Evolutionary conservation across 805 yeast genomes (phyloP).

Genomic region (Candida silvicultrix): DNA sequence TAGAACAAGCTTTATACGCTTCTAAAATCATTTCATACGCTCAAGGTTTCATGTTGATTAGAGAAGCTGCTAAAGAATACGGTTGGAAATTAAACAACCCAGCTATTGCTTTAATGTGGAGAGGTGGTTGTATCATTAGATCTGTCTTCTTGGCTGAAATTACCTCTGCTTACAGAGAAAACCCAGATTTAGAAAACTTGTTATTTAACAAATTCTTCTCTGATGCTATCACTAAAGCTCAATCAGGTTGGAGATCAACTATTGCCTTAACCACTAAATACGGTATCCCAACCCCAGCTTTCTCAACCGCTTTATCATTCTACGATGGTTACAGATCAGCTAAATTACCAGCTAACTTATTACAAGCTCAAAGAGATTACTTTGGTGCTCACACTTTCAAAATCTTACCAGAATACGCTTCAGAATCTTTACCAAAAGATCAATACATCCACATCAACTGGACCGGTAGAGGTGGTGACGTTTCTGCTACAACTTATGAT

Average conservation of each 20-base stretch:
- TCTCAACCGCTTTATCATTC: slow-evolving; percentile 93
- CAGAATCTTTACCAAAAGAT: slow-evolving; percentile 69
- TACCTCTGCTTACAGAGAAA: slow-evolving; percentile 90
- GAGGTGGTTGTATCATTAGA: slow-evolving; percentile 99
- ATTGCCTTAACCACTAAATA: slow-evolving; percentile 68
- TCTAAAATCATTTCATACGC: slow-evolving; percentile 98
- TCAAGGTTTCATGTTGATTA: slow-evolving; percentile 98
- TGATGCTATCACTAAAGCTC: slow-evolving; percentile 88
- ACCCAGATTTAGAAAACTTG: slow-evolving; percentile 92
- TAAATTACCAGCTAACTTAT: slow-evolving; percentile 91
- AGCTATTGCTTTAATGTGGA: slow-evolving; percentile 98
- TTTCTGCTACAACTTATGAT: slow-evolving; percentile 89
- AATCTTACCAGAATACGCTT: slow-evolving; percentile 83
- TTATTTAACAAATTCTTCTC: slow-evolving; percentile 93
- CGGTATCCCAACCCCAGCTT: slow-evolving; percentile 98
- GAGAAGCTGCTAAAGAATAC: slow-evolving; percentile 96
- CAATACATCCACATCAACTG: slow-evolving; percentile 93
- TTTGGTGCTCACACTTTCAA: slow-evolving; percentile 99
- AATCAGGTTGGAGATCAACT: slow-evolving; percentile 90
- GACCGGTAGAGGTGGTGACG: slow-evolving; percentile 99
- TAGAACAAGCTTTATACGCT: slow-evolving; percentile 97
- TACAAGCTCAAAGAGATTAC: slow-evolving; percentile 99
- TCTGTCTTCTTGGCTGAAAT: slow-evolving; percentile 97
- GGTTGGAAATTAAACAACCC: slow-evolving; percentile 97
- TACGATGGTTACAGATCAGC: slow-evolving; percentile 98